These are phyloP conservation scores for Talaromyces trachyspermus DNA, from an alignment of 495 filamentous ascomycete genomes.

Conservation along the genomic window DNA sequence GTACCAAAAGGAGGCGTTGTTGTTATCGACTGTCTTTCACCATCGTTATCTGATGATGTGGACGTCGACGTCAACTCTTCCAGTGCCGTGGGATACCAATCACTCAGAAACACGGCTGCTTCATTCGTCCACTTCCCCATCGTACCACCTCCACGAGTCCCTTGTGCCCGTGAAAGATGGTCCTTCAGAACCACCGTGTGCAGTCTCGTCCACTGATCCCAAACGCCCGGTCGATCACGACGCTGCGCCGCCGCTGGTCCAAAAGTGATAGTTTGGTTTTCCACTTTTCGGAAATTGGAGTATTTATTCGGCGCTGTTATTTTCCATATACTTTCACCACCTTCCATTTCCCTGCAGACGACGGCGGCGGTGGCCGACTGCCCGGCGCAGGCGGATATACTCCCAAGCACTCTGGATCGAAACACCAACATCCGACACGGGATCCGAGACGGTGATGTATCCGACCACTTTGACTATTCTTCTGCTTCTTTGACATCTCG, in stretches of 20 bases:
- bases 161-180: too few species aligned
- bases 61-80: constrained; percentile 28
- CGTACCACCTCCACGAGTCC: too few species aligned
- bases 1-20: constrained; percentile 65
- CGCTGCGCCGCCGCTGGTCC: constrained; percentile 38
- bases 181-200: constrained; percentile 30
- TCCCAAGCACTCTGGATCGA: constrained; percentile 44
- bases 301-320: constrained; percentile 18
- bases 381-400: constrained; percentile 40
- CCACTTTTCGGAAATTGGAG: constrained; percentile 44
- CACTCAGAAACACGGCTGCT: constrained; percentile 50
- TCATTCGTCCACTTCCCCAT: constrained; percentile 50
- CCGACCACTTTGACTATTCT: constrained; percentile 54
- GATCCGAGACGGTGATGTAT: constrained; percentile 61
- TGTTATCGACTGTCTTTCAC: constrained; percentile 10
- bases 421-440: constrained; percentile 51
- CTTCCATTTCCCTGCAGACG: too few species aligned
- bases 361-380: constrained; percentile 16
- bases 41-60: constrained; percentile 12
- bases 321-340: neutral
- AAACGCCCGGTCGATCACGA: constrained; percentile 28
- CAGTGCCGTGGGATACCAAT: constrained; percentile 56
- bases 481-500: constrained; percentile 11
- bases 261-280: constrained; percentile 46
- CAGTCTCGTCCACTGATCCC: constrained; percentile 64